These are phyloP conservation scores for Silene noctiflora DNA, from an alignment of 179 eudicot genomes.

Conservation along the genomic window DNA sequence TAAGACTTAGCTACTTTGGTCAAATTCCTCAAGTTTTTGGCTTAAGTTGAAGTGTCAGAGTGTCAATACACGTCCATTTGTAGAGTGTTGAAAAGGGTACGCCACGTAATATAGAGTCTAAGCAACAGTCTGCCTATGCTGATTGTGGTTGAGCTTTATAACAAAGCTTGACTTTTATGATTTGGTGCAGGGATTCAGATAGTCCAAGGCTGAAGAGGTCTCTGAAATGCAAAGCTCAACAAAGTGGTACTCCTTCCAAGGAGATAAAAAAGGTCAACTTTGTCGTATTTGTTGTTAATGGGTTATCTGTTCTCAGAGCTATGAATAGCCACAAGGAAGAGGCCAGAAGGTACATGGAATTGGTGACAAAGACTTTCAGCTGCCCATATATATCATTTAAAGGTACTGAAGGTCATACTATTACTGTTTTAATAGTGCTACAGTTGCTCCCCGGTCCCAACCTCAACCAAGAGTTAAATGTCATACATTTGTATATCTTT, in stretches of 20 bases:
- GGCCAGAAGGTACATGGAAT: conserved; percentile 31
- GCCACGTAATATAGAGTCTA: too few species aligned
- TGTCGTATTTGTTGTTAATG: conserved; percentile 78
- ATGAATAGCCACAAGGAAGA: conserved; percentile 47
- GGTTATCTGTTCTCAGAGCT: conserved; percentile 53
- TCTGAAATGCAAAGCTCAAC: conserved; percentile 47
- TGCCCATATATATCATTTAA: conserved; percentile 64
- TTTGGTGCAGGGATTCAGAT: conserved; percentile 53
- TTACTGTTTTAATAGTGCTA: not conserved
- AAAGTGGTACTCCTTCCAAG: conserved; percentile 25
- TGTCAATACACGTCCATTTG: too few species aligned
- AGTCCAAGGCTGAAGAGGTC: conserved; percentile 32
- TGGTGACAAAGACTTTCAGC: conserved; percentile 44
- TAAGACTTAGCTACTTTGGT: too few species aligned
- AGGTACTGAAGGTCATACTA: conserved; percentile 39
- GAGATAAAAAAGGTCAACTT: conserved; percentile 55
- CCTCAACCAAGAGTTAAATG: not conserved
- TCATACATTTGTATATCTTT: not conserved
- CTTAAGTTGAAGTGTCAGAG: too few species aligned
- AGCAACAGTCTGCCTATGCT: not conserved
- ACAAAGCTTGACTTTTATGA: not conserved
- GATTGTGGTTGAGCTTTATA: not conserved
- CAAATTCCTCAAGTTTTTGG: too few species aligned
- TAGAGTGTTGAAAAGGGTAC: too few species aligned
- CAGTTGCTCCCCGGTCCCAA: not conserved